Evolutionary conservation across 441 rosid genomes (phyloP).

Genomic region (Gossypium trilobum): DNA sequence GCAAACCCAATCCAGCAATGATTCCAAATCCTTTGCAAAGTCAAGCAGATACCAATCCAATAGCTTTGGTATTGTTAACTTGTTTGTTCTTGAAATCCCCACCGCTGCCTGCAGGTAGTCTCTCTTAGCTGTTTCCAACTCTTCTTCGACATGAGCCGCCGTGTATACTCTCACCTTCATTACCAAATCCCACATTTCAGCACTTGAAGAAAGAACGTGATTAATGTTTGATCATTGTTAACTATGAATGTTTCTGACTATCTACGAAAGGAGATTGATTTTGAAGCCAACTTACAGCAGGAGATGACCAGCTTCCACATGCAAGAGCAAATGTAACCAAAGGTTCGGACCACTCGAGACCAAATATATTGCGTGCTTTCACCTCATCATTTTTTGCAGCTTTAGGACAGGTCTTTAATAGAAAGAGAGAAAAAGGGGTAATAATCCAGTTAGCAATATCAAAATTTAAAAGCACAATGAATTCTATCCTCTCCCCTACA

Average conservation of each 20-base stretch:
- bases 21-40: constrained; percentile 71
- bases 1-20: constrained; percentile 72
- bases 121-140: constrained; percentile 60
- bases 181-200: background rate
- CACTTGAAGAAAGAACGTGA: background rate
- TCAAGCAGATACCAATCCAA: constrained; percentile 75
- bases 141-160: constrained; percentile 52
- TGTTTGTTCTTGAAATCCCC: constrained; percentile 50
- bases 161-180: constrained; percentile 66
- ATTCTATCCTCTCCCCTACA: background rate
- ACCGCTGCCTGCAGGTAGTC: constrained; percentile 74
- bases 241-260: background rate
- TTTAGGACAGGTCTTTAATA: constrained; percentile 51
- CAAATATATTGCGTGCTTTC: constrained; percentile 51
- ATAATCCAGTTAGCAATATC: background rate
- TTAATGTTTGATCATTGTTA: too few relatives aligned
- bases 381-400: constrained; percentile 55
- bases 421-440: constrained; percentile 10
- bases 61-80: constrained; percentile 60
- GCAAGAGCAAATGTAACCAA: constrained; percentile 74
- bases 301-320: constrained; percentile 89
- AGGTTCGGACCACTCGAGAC: constrained; percentile 71
- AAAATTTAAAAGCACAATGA: background rate
- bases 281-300: constrained; percentile 50
- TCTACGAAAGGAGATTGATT: background rate